Percentiles rank a stretch among this genome's conserved stretches.
phyloP scores from a whole-genome alignment of 2,329 filamentous ascomycete genomes.

The Blastomyces percursus region DNA sequence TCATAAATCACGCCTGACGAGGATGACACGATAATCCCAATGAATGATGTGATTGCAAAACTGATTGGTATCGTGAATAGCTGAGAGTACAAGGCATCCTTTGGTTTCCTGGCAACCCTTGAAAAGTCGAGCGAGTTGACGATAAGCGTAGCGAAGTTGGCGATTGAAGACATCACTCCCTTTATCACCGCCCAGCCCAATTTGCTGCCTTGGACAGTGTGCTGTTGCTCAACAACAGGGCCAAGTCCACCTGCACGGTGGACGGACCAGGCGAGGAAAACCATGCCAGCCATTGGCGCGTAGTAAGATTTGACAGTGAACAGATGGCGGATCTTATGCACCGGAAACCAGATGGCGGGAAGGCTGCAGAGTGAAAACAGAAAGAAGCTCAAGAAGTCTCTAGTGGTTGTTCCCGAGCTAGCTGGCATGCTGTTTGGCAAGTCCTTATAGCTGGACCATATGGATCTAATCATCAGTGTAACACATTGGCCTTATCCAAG shows the following conservation, averaged over 20 bases:
- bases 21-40: slow-evolving; percentile 68
- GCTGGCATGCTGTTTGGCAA: slow-evolving; percentile 57
- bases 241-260: slow-evolving; percentile 72
- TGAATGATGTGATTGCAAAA: slow-evolving; percentile 72
- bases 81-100: slow-evolving; percentile 70
- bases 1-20: slow-evolving; percentile 54
- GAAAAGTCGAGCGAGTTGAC: slow-evolving; percentile 71
- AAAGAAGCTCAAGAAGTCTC: slow-evolving; percentile 70
- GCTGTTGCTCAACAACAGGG: slow-evolving; percentile 63
- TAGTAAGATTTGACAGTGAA: slow-evolving; percentile 85
- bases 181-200: slow-evolving; percentile 74
- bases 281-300: slow-evolving; percentile 70
- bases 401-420: slow-evolving; percentile 59
- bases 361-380: slow-evolving; percentile 74
- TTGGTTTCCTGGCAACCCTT: slow-evolving; percentile 67
- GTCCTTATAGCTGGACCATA: slow-evolving; percentile 55
- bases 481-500: slow-evolving; percentile 55
- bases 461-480: slow-evolving; percentile 75
- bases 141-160: slow-evolving; percentile 83
- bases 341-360: slow-evolving; percentile 79
- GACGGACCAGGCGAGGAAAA: slow-evolving; percentile 80
- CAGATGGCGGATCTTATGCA: slow-evolving; percentile 76
- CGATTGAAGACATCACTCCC: slow-evolving; percentile 78
- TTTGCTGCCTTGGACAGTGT: slow-evolving; percentile 51
- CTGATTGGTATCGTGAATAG: slow-evolving; percentile 60